phyloP scores from a whole-genome alignment of 2,329 filamentous ascomycete species.

The Aureobasidium melanogenum region DNA sequence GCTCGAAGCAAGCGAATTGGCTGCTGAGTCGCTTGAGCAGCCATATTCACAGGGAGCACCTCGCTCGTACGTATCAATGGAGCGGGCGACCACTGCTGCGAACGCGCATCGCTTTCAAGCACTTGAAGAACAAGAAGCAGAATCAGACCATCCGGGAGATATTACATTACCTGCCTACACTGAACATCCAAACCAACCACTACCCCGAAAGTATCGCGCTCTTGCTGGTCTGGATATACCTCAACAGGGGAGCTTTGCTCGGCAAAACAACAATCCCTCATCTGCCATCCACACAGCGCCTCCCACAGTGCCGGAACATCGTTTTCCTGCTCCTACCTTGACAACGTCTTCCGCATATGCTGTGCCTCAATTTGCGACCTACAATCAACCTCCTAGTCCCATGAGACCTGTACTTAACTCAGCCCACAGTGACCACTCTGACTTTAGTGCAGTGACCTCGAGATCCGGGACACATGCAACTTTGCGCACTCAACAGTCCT shows the following conservation, averaged over 20 bases:
- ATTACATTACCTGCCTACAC: constrained; percentile 72
- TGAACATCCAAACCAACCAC: constrained; percentile 42
- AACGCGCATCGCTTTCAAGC: constrained; percentile 60
- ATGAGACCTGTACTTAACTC: constrained; percentile 17
- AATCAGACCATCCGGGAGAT: constrained; percentile 58
- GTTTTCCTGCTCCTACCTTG: not conserved
- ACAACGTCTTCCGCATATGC: constrained; percentile 22
- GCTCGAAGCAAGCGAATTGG: constrained; percentile 22
- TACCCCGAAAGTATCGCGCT: constrained; percentile 27
- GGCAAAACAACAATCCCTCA: not conserved
- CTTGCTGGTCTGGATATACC: constrained; percentile 28
- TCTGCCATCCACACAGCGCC: constrained; percentile 12
- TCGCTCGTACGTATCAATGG: constrained; percentile 24
- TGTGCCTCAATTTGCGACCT: constrained; percentile 25
- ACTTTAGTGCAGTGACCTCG: constrained; percentile 12
- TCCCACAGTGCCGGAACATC: not conserved
- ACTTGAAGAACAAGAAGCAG: constrained; percentile 44
- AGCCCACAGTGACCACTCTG: constrained; percentile 17
- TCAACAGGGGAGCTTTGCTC: not conserved
- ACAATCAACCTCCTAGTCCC: constrained; percentile 11
- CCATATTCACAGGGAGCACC: constrained; percentile 27
- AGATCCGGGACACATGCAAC: not conserved
- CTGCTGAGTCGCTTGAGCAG: constrained; percentile 23
- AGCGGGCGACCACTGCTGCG: constrained; percentile 49
- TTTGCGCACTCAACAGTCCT: constrained; percentile 17